Evolutionary conservation across 139 green algal genomes (phyloP).

Genomic region (Chlorella sp.): DNA sequence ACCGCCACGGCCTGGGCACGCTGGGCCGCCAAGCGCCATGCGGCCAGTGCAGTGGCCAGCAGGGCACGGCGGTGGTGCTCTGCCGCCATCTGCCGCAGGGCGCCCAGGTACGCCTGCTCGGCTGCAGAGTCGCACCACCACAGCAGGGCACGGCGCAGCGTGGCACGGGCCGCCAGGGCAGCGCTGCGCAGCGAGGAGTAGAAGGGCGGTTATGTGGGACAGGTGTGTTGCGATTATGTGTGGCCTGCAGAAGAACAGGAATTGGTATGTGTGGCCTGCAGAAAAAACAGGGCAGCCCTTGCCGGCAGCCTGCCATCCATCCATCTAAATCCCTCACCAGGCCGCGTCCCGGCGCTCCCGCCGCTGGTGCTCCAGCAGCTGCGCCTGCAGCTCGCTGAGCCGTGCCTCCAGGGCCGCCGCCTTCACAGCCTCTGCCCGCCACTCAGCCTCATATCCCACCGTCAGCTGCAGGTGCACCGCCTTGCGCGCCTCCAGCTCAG

Average conservation of each 20-base stretch:
- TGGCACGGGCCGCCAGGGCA: neutral
- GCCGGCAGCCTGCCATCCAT: no score
- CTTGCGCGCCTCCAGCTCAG: slow-evolving; percentile 12
- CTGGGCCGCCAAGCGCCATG: slow-evolving; percentile 8
- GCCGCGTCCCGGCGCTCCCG: neutral
- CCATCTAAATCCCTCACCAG: no score
- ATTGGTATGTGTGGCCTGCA: no score
- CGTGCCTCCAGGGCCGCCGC: neutral
- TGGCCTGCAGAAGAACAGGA: no score
- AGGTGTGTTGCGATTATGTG: no score
- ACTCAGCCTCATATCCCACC: slow-evolving; percentile 21
- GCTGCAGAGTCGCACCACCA: neutral
- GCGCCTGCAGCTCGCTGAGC: neutral
- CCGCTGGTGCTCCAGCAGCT: neutral
- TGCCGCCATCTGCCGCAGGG: neutral
- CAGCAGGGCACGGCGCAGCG: neutral
- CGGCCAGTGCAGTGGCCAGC: neutral
- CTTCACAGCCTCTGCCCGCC: neutral
- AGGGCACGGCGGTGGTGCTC: neutral
- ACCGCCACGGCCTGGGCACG: neutral
- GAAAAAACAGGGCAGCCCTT: no score
- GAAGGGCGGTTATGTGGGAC: no score
- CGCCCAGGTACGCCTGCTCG: neutral
- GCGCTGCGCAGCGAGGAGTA: neutral
- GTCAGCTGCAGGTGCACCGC: slow-evolving; percentile 20